Percentiles rank a stretch among this genome's conserved stretches.
Conservation (phyloP, 2,329 filamentous ascomycete species). For the Pestalotiopsis sp. region DNA sequence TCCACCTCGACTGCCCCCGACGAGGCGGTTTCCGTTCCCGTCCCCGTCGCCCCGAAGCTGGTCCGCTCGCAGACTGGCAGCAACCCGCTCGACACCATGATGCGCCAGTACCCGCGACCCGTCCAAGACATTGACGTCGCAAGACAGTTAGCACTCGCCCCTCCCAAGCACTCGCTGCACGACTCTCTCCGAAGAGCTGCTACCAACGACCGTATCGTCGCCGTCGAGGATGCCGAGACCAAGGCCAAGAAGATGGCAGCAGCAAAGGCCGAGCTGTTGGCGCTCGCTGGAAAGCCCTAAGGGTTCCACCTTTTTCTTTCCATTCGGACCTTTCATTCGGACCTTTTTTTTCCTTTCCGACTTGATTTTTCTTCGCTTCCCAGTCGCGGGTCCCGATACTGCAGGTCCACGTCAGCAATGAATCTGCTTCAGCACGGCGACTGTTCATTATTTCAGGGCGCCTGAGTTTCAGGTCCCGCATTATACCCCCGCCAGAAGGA, state of each 20-base stretch:
- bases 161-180: conserved; percentile 28
- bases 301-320: not conserved
- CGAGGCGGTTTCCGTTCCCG: conserved; percentile 23
- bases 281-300: conserved; percentile 26
- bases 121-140: conserved; percentile 29
- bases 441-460: not conserved
- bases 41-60: conserved; percentile 2
- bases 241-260: conserved; percentile 44
- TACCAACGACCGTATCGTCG: conserved; percentile 7
- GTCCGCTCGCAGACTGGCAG: conserved; percentile 7
- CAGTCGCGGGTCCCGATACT: conserved; percentile 30
- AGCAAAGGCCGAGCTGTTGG: conserved; percentile 49
- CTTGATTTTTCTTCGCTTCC: not conserved
- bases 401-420: conserved; percentile 5
- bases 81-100: conserved; percentile 29
- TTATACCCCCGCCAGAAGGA: conserved; percentile 18
- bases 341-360: not conserved
- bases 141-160: conserved; percentile 29
- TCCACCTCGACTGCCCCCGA: conserved; percentile 18
- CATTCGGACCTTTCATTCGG: not conserved
- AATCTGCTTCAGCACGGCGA: not conserved
- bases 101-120: conserved; percentile 25
- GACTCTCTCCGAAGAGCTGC: conserved; percentile 28
- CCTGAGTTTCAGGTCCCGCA: conserved; percentile 17
- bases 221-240: conserved; percentile 33